These are phyloP conservation scores for Teunomyces kruisii DNA, from an alignment of 805 yeast species.

Conservation along the genomic window DNA sequence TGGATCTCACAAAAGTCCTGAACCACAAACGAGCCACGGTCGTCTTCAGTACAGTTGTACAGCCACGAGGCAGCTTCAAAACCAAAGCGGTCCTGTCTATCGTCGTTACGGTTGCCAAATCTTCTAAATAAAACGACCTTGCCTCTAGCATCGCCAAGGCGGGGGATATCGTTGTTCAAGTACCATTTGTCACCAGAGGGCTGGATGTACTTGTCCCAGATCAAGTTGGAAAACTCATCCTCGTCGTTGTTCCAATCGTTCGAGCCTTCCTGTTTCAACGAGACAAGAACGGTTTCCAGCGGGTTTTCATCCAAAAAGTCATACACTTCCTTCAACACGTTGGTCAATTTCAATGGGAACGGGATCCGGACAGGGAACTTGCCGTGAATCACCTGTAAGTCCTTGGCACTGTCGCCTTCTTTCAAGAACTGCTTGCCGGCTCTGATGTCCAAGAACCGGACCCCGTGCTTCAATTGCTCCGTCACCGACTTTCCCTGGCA, in stretches of 20 bases:
- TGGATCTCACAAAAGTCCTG: slow-evolving; percentile 75
- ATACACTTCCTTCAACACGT: slow-evolving; percentile 58
- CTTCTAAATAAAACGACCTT: slow-evolving; percentile 66
- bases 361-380: slow-evolving; percentile 70
- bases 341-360: slow-evolving; percentile 51
- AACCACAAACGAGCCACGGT: slow-evolving; percentile 58
- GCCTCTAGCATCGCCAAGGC: slow-evolving; percentile 62
- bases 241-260: slow-evolving; percentile 60
- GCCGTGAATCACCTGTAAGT: slow-evolving; percentile 70
- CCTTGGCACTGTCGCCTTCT: slow-evolving; percentile 48
- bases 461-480: slow-evolving; percentile 68
- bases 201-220: slow-evolving; percentile 58
- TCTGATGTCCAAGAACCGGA: slow-evolving; percentile 72
- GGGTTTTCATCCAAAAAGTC: slow-evolving; percentile 51
- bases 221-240: slow-evolving; percentile 63
- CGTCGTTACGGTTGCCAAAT: slow-evolving; percentile 58
- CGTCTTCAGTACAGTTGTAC: slow-evolving; percentile 65
- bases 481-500: slow-evolving; percentile 65
- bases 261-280: slow-evolving; percentile 73
- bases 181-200: slow-evolving; percentile 58
- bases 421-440: slow-evolving; percentile 58
- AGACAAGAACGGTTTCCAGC: slow-evolving; percentile 63
- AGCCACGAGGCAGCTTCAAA: slow-evolving; percentile 68
- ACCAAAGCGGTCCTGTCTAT: slow-evolving; percentile 49
- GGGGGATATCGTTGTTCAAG: slow-evolving; percentile 55